Evolutionary conservation across 305 asterid species (phyloP), one percentile per base, ranked within the genome.

Genomic region (Fraxinus platypoda): DNA sequence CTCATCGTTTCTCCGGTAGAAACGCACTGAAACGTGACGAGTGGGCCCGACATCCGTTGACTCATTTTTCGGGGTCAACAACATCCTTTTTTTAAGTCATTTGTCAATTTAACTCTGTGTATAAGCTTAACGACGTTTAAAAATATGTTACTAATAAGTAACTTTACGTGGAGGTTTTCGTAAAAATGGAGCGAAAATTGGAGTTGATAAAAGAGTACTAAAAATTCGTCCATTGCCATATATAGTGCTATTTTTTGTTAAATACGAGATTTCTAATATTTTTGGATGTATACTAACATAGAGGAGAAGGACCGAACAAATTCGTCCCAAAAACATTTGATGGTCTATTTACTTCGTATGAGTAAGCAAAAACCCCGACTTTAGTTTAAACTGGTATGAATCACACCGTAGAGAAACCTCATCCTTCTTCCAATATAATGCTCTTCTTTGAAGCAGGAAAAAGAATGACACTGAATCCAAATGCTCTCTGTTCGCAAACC

Each of bases 391-490:
- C 79, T 31, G 41, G 59, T 46, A 11, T 3, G 64, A 38, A 2
- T 2, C 9, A 1, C 33, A 76, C 25, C 38, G 57, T 38, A 46
- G 79, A 26, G 62, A 25, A 15, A 0, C 68, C 19, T 2, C 7
- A 5, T 38, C 12, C 31, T 9, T 3, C 75, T 35, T 34, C 52
- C 19, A 62, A 8, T 8, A 62, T 59, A 2, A 59, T 23, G 25
- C 15, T 28, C 19, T 21, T 57, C 75, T 17, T 19, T 25, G 79
- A 82, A 23, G 28, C 85, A 7, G 76, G 77, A 3, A 80, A 82
- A 73, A 87, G 57, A 4, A 4, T 84, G 87, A 38, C 34, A 41
- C 19, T 31, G 52, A 21, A 15, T 46, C 83, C 80, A 81, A 84
- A 83, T 74, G 80, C 37, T 46, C 6, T 49, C 13, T 6, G 73